Percentiles rank a stretch among this genome's conserved stretches.
These are phyloP conservation scores for Colletotrichum brevisporum DNA, from an alignment of 2,329 filamentous ascomycete species.

Conservation along the genomic window DNA sequence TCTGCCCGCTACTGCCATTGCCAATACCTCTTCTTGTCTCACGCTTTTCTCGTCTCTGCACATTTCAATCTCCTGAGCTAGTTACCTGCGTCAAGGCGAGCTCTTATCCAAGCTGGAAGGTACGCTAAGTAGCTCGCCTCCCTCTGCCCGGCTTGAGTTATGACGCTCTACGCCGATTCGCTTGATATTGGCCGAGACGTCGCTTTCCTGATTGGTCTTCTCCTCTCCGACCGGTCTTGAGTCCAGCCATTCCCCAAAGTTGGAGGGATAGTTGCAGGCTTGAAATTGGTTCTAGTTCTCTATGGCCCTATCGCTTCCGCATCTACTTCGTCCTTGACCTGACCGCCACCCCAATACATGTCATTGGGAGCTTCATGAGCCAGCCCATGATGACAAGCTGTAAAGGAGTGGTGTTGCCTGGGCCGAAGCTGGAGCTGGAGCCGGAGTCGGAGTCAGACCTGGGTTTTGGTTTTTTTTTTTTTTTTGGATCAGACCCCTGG, in stretches of 20 bases:
- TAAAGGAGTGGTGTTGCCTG: background rate
- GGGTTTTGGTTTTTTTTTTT: background rate
- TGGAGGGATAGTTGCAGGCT: conserved; percentile 15
- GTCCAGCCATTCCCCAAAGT: conserved; percentile 4
- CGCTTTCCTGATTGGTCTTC: conserved; percentile 10
- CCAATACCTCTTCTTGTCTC: conserved; percentile 3
- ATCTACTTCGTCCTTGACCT: background rate
- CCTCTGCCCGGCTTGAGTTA: conserved; percentile 26
- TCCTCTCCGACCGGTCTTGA: background rate
- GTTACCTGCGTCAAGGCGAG: conserved; percentile 10
- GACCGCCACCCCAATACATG: background rate
- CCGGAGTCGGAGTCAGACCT: conserved; percentile 13
- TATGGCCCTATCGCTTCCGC: background rate
- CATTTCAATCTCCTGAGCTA: background rate
- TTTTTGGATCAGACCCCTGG: conserved; percentile 24
- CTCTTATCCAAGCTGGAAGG: conserved; percentile 27
- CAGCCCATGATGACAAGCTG: no score
- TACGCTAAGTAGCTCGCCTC: conserved; percentile 23
- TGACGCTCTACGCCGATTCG: conserved; percentile 19
- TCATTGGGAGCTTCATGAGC: no score
- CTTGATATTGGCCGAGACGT: conserved; percentile 26
- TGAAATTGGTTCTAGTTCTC: background rate
- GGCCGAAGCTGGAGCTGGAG: background rate
- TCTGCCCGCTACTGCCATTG: background rate
- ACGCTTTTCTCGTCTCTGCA: background rate